Evolutionary conservation across 176 grass and related monocot genomes (phyloP), one percentile per base, ranked within the genome.

Genomic region (Juncus effusus): DNA sequence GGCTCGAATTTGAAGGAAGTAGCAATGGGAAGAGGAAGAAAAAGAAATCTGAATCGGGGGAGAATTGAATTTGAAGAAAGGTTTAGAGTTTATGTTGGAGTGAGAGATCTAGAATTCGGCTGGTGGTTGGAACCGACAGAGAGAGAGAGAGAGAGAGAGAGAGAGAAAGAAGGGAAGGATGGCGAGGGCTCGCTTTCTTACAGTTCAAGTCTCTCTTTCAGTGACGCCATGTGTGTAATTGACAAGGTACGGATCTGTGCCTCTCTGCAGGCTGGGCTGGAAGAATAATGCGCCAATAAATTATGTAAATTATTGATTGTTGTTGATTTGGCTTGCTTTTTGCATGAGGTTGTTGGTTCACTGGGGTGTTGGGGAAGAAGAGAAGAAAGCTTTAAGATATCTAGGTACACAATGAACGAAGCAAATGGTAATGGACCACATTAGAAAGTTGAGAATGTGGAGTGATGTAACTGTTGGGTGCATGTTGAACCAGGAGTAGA

Each of bases 151-250:
- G 19, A 28, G 10, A 70, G 78, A 36, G 76, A 62, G 47, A 28
- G 19, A 28, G 19, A 28, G 10, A 70, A 73, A 36, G 19, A 28
- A 28, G 19, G 19, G 0, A 72, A 65, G 73, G 67, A 51, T 64
- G 80, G 67, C 68, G 52, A 63, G 59, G 35, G 55, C 73, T 87
- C 88, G 76, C 61, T 77, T 82, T 82, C 79, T 75, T 79, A 55
- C 63, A 70, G 81, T 79, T 84, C 5, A 79, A 75, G 76, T 36
- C 56, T 84, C 81, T 64, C 75, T 81, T 62, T 81, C 79, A 42
- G 70, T 56, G 77, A 83, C 82, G 59, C 75, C 67, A 77, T 82
- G 78, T 51, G 78, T 71, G 59, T 37, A 65, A 55, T 70, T 45
- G 56, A 61, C 54, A 42, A 10, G 40, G 69, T 10, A 40, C 36